phyloP scores from a whole-genome alignment of 2,329 filamentous ascomycete species.

The Colletotrichum sp. region DNA sequence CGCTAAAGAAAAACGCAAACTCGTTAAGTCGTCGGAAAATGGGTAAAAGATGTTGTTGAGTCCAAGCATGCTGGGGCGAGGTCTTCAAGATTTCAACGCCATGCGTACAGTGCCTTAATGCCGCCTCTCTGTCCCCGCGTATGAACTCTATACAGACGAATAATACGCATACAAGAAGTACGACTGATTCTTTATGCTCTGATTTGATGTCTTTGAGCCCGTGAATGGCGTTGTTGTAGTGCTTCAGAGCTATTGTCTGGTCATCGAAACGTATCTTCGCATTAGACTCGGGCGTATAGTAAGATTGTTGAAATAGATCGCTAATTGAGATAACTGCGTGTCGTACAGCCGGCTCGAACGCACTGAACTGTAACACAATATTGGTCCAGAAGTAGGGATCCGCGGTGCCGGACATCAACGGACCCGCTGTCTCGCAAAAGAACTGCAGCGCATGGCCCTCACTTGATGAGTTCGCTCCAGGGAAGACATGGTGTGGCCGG shows the following conservation, averaged over 20 bases:
- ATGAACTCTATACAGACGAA: constrained; percentile 61
- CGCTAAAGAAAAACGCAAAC: constrained; percentile 2
- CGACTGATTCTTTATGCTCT: constrained; percentile 24
- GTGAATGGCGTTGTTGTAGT: constrained; percentile 55
- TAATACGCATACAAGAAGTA: constrained; percentile 51
- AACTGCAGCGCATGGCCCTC: constrained; percentile 34
- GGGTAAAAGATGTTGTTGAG: constrained; percentile 1
- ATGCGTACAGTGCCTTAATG: constrained; percentile 10
- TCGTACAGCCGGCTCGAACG: constrained; percentile 49
- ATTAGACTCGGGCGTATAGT: not conserved
- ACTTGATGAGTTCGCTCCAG: constrained; percentile 4
- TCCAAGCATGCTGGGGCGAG: constrained; percentile 2
- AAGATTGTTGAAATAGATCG: constrained; percentile 43
- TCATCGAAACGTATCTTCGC: not conserved
- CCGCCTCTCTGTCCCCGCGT: constrained; percentile 22
- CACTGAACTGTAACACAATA: constrained; percentile 49
- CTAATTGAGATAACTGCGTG: constrained; percentile 57
- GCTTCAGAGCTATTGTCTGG: constrained; percentile 41
- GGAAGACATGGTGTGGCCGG: constrained; percentile 9
- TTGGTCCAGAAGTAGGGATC: constrained; percentile 49
- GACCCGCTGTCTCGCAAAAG: constrained; percentile 38
- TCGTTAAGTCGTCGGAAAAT: constrained; percentile 3
- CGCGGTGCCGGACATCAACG: constrained; percentile 43
- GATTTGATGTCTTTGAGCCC: constrained; percentile 42
- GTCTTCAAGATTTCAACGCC: constrained; percentile 7